Conservation (phyloP, 768 basidiomycete species). For the Crucibulum laeve region DNA sequence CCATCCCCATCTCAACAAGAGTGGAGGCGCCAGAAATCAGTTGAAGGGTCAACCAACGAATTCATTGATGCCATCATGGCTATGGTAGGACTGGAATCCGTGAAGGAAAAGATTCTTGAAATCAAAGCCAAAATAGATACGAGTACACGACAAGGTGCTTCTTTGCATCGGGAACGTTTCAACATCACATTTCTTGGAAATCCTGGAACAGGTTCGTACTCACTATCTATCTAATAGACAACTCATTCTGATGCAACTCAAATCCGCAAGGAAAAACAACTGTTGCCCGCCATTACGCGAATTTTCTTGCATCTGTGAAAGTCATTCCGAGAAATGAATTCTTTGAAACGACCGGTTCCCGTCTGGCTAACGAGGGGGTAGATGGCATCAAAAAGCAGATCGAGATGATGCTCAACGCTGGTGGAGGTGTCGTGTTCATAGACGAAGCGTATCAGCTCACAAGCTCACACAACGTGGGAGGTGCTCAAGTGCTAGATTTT, state of each 20-base stretch:
- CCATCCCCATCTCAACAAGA: conserved; percentile 35
- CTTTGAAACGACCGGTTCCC: conserved; percentile 60
- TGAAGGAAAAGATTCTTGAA: conserved; percentile 54
- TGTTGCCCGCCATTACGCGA: conserved; percentile 58
- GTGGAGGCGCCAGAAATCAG: conserved; percentile 56
- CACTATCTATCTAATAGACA: background rate
- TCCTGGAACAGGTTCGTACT: conserved; percentile 63
- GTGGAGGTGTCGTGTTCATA: conserved; percentile 64
- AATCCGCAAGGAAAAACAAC: conserved; percentile 60
- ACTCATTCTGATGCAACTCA: background rate
- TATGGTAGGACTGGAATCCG: conserved; percentile 65
- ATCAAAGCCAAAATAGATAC: conserved; percentile 59
- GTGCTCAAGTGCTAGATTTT: conserved; percentile 61
- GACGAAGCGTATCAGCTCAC: conserved; percentile 73
- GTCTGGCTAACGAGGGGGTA: conserved; percentile 54
- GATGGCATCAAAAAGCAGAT: conserved; percentile 45
- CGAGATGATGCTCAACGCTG: conserved; percentile 38
- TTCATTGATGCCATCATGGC: conserved; percentile 66
- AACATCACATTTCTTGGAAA: conserved; percentile 65
- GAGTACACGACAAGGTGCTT: conserved; percentile 45
- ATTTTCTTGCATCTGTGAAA: conserved; percentile 52
- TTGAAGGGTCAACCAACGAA: conserved; percentile 46
- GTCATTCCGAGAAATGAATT: conserved; percentile 51
- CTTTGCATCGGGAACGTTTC: conserved; percentile 52
- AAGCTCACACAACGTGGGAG: conserved; percentile 39